These are phyloP conservation scores for Crucibulum laeve DNA, from an alignment of 768 basidiomycete species.

Conservation along the genomic window DNA sequence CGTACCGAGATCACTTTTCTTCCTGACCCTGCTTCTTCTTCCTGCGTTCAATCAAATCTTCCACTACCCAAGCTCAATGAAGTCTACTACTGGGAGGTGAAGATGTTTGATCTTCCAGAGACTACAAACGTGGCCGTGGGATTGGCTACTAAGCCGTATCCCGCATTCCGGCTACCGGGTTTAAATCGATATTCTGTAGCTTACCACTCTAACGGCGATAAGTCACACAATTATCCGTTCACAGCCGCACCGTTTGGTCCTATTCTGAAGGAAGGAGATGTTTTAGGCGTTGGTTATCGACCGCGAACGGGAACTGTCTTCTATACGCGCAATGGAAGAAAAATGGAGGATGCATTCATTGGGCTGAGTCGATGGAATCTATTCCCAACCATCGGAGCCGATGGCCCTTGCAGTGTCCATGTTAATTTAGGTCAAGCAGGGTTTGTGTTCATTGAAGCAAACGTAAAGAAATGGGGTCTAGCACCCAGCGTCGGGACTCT, in stretches of 20 bases:
- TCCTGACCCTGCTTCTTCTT: constrained; percentile 90
- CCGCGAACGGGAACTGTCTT: constrained; percentile 98
- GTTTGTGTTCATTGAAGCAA: constrained; percentile 99
- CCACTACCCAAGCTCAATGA: constrained; percentile 97
- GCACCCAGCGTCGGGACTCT: constrained; percentile 97
- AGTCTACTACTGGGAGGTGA: constrained; percentile 99
- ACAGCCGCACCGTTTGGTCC: constrained; percentile 82
- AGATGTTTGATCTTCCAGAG: constrained; percentile 95
- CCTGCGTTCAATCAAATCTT: constrained; percentile 94
- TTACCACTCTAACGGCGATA: constrained; percentile 95
- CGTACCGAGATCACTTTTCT: constrained; percentile 98
- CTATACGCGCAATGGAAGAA: constrained; percentile 96
- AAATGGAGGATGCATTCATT: constrained; percentile 93
- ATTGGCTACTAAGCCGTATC: constrained; percentile 95
- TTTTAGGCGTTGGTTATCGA: constrained; percentile 92
- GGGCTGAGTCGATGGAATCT: constrained; percentile 89
- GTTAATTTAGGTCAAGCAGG: constrained; percentile 97
- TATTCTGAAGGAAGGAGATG: constrained; percentile 86
- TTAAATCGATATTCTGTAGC: constrained; percentile 84
- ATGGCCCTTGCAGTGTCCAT: constrained; percentile 94
- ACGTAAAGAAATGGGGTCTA: constrained; percentile 99
- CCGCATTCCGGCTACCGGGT: constrained; percentile 89
- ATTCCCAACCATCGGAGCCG: constrained; percentile 95
- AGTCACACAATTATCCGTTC: constrained; percentile 96
- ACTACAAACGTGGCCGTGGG: constrained; percentile 89